Conservation (phyloP, 1,284 basidiomycete species). For the Kwoniella shivajii region DNA sequence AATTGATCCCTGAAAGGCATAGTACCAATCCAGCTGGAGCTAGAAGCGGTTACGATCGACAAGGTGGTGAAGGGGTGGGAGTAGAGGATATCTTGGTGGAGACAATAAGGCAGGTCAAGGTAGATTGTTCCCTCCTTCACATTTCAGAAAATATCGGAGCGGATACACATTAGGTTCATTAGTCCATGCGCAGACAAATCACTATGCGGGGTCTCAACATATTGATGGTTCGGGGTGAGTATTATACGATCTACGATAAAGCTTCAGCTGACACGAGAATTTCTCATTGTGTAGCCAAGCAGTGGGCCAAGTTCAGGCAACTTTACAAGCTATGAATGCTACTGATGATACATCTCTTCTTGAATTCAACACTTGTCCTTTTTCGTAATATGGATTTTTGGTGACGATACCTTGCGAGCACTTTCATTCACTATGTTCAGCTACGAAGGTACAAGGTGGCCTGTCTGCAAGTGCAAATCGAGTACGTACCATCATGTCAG, state of each 20-base stretch:
- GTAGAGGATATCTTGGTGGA: neutral
- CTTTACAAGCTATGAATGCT: conserved; percentile 61
- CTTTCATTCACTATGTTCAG: too few relatives aligned
- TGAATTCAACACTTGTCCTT: conserved; percentile 62
- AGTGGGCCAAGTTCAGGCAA: conserved; percentile 67
- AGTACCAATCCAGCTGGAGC: neutral
- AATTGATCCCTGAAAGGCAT: conserved; percentile 2
- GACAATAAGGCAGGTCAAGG: too few relatives aligned
- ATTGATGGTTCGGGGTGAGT: conserved; percentile 59
- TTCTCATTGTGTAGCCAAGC: conserved; percentile 43
- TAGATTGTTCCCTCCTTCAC: too few relatives aligned
- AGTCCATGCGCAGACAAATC: conserved; percentile 59
- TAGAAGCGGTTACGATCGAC: neutral
- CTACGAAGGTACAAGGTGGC: conserved; percentile 61
- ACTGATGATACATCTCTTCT: conserved; percentile 60
- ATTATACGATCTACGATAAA: neutral
- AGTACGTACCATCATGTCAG: conserved; percentile 55
- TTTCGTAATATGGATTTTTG: conserved; percentile 67
- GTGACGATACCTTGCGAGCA: conserved; percentile 20
- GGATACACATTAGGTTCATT: conserved; percentile 24
- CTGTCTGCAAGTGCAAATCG: conserved; percentile 66
- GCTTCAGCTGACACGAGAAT: neutral
- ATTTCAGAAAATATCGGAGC: neutral
- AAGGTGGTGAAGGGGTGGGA: neutral
- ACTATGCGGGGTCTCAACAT: conserved; percentile 69